phyloP scores from a whole-genome alignment of 495 filamentous ascomycete genomes.

The Penicillium arizonense region DNA sequence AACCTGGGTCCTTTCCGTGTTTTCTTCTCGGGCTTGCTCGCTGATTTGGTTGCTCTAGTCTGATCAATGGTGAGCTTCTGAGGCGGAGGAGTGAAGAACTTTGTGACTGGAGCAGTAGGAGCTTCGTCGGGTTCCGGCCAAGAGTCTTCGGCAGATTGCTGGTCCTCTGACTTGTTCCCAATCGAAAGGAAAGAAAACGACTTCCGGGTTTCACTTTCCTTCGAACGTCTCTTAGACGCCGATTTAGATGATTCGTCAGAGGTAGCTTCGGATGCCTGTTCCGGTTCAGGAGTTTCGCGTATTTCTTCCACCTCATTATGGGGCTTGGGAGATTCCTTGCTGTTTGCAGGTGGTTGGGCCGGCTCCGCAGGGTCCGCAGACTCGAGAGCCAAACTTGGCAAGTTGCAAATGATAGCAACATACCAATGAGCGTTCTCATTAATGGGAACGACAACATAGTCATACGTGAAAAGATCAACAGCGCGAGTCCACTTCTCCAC shows the following conservation, averaged over 20 bases:
- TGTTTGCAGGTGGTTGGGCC: neutral
- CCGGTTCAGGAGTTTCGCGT: constrained; percentile 35
- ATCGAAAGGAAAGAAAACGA: constrained; percentile 28
- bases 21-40: constrained; percentile 32
- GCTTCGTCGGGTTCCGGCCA: constrained; percentile 28
- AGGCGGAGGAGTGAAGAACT: constrained; percentile 3
- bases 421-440: constrained; percentile 91
- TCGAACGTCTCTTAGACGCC: neutral
- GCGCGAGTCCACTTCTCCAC: constrained; percentile 88
- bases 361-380: constrained; percentile 9
- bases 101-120: constrained; percentile 8
- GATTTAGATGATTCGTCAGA: neutral
- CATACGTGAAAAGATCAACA: constrained; percentile 79
- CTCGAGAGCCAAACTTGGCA: constrained; percentile 50
- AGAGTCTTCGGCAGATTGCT: constrained; percentile 3
- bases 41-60: constrained; percentile 2
- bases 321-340: constrained; percentile 13
- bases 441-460: constrained; percentile 90
- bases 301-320: constrained; percentile 30
- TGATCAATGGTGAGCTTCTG: constrained; percentile 2
- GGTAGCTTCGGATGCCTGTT: neutral
- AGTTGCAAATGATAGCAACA: constrained; percentile 92
- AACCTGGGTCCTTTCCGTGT: constrained; percentile 20
- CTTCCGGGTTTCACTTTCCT: constrained; percentile 21
- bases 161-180: constrained; percentile 9